Base-by-base conservation (phyloP, 208 protist species). In the Acanthamoeba culbertsoni region DNA sequence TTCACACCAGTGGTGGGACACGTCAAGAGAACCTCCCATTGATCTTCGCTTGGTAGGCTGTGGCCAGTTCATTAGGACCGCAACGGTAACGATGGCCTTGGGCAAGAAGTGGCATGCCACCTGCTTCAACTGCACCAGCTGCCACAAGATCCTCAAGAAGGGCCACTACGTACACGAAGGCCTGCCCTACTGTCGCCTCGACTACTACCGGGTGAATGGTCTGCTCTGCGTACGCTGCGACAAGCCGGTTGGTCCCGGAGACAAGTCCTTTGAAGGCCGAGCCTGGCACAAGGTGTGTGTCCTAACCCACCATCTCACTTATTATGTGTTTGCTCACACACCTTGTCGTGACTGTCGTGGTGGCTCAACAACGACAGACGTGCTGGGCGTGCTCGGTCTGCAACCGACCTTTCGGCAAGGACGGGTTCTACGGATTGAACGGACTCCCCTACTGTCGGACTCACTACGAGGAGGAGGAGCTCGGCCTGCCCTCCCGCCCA, bases 71-170 rank as follows among this genome's bases (percentile, higher is more conserved):
- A 82, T 82, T 20, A 6, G 71, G 37, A 82, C 40, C 37, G 53
- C 42, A 35, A 82, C 71, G n/a, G 71, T 82, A 2, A 82, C 71
- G 1, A 16, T 82, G 53, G 79, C 79, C 45, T 65, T 89, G 79
- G 51, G 51, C 45, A 89, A 89, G 53, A 89, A 89, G 79, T 89
- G 79, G 79, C 79, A 89, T 33, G 40, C 79, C 10, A 5, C 35
- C 53, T 89, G 79, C 79, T 89, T 89, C 53, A 43, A 28, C 43
- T 89, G 79, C 51, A 23, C 31, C 48, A 45, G 31, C 20, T 89
- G 79, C 35, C 31, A 20, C 16, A 65, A 12, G 23, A 23, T 45
- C 6, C 53, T 89, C 71, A 82, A 82, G 33, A 35, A 82, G 71
- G 71, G 71, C 42, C 71, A 82, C 42, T 82, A 55, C n/a, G 71